Evolutionary conservation across 768 basidiomycete genomes (phyloP).

Genomic region (Favolaschia claudopus): DNA sequence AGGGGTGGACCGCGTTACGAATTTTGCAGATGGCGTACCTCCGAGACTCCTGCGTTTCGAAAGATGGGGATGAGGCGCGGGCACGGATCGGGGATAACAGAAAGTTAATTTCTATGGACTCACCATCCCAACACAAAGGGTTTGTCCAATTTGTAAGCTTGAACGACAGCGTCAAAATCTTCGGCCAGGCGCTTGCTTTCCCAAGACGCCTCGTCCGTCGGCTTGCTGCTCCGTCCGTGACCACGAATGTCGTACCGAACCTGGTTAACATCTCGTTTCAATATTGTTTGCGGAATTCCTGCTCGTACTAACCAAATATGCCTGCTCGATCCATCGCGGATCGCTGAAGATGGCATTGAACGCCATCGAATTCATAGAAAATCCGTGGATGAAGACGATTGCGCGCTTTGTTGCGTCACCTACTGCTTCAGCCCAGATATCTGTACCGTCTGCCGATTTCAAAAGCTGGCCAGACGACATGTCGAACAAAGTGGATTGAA

Average conservation of each 20-base stretch:
- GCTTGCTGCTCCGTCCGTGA: conserved; percentile 41
- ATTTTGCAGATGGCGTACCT: conserved; percentile 25
- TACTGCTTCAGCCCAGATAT: conserved; percentile 45
- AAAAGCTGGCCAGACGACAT: conserved; percentile 25
- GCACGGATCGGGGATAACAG: too few relatives aligned
- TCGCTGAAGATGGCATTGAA: conserved; percentile 48
- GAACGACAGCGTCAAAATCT: conserved; percentile 41
- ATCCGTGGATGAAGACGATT: conserved; percentile 48
- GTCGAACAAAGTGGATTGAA: neutral
- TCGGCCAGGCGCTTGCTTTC: conserved; percentile 37
- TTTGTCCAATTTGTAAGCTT: conserved; percentile 35
- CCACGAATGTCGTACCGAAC: conserved; percentile 45
- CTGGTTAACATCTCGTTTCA: too few relatives aligned
- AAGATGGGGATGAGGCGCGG: too few relatives aligned
- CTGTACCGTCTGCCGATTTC: conserved; percentile 47
- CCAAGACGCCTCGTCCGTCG: conserved; percentile 33
- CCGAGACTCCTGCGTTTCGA: conserved; percentile 32
- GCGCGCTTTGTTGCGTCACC: conserved; percentile 46
- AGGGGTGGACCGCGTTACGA: too few relatives aligned
- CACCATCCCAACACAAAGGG: conserved; percentile 46
- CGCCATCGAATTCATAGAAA: conserved; percentile 37
- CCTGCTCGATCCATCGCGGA: conserved; percentile 31
- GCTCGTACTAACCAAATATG: conserved; percentile 35
- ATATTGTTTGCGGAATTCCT: too few relatives aligned
- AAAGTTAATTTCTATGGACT: too few relatives aligned